Conservation (phyloP, 140 eudicot species). For the Flaveria floridana region DNA sequence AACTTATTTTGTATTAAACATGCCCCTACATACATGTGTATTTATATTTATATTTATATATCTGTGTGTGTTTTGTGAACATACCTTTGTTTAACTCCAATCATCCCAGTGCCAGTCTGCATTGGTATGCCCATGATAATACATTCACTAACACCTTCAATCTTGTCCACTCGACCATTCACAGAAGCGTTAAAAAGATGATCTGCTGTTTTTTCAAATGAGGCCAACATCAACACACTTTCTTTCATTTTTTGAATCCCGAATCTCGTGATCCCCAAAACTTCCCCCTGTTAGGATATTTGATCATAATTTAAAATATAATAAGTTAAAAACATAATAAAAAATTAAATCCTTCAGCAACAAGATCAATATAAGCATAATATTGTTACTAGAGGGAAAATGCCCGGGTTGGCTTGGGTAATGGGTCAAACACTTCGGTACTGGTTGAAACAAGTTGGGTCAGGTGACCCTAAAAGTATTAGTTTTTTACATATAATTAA, state of each 20-base stretch:
- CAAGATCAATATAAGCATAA: neutral
- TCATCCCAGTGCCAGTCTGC: conserved; percentile 79
- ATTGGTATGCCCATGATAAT: conserved; percentile 91
- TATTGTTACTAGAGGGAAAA: neutral
- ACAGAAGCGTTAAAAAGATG: conserved; percentile 86
- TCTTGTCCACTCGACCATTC: conserved; percentile 74
- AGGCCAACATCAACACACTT: conserved; percentile 88
- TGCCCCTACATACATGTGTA: neutral
- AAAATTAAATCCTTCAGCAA: neutral
- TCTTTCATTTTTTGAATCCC: conserved; percentile 92
- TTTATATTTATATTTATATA: too few relatives aligned
- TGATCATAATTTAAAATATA: neutral
- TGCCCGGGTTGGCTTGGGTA: neutral
- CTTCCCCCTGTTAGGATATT: conserved; percentile 55
- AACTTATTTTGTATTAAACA: neutral
- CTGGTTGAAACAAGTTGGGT: neutral
- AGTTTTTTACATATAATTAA: neutral
- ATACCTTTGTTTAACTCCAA: conserved; percentile 71
- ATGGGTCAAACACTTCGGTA: neutral
- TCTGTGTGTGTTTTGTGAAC: neutral
- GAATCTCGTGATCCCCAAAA: conserved; percentile 71
- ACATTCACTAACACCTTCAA: conserved; percentile 89
- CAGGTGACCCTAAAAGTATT: neutral
- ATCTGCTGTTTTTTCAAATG: conserved; percentile 87
- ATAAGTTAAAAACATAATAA: neutral